Base-by-base conservation (phyloP, 805 yeast species). In the Kluyveromyces starmeri region DNA sequence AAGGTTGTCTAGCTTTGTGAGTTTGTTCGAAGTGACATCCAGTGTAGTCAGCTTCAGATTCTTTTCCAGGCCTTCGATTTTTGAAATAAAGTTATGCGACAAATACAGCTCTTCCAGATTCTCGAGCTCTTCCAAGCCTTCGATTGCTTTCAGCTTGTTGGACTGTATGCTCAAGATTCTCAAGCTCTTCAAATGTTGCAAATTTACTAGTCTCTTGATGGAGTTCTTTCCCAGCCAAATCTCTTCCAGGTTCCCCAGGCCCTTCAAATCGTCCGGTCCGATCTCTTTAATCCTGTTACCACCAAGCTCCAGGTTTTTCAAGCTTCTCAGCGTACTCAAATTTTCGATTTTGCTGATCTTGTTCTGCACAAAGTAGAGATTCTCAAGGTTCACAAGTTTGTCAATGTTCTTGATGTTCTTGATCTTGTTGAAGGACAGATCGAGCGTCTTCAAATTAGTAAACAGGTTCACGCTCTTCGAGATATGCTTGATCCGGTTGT, bases 171-270 rank as follows among this genome's bases (percentile, higher is more conserved):
- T 83, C 31, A 92, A 65, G 9, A 92, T 73, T 36, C 73, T 71
- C 46, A 92, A 67, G 39, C 80, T 80, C 32, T 55, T 51, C 38
- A 92, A 65, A 7, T 64, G 62, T 21, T 62, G 57, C 36, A 92
- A 61, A 51, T 82, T 80, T 44, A 82, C 70, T 25, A 92, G 58
- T 49, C 62, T 70, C 2, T 70, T 47, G 36, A 92, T 83, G 42
- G 71, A 70, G 58, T 92, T 92, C 51, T 86, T 85, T 29, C 97
- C 98, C 27, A 92, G 65, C 98, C 97, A 92, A 29, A 92, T 63
- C 52, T 88, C 82, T 43, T 74, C 72, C 28, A 92, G 60, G 32
- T 68, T 71, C 0, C 59, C 61, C 39, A 89, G 62, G 0, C 61
- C 57, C 14, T 68, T 67, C 45, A 88, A 53, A 26, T 74, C 73